phyloP scores from a whole-genome alignment of 2,329 filamentous ascomycete species.

The Bipolaris cookei region DNA sequence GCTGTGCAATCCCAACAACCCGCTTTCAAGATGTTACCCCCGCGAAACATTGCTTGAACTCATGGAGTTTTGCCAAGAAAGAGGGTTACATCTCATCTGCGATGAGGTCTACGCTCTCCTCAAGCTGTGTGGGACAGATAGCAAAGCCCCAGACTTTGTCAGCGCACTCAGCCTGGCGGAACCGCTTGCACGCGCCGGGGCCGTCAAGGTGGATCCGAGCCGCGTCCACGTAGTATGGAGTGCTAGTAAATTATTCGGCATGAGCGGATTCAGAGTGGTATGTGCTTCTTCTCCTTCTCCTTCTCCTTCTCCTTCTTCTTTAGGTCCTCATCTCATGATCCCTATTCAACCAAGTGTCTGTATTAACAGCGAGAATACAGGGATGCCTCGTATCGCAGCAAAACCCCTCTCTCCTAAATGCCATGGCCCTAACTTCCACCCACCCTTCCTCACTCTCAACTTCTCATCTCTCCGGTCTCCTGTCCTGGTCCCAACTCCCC shows the following conservation, averaged over 20 bases:
- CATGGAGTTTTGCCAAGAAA: constrained; percentile 44
- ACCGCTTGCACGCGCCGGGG: constrained; percentile 34
- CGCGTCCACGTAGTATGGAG: constrained; percentile 43
- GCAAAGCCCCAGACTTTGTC: constrained; percentile 27
- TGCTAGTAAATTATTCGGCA: constrained; percentile 40
- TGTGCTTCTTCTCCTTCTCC: constrained; percentile 15
- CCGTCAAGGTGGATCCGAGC: constrained; percentile 42
- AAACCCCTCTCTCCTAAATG: constrained; percentile 31
- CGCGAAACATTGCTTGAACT: constrained; percentile 35
- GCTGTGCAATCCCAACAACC: constrained; percentile 40
- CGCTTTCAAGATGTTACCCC: constrained; percentile 35
- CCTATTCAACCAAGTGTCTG: background rate
- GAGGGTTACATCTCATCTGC: constrained; percentile 37
- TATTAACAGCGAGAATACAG: constrained; percentile 15
- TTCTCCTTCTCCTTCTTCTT: no score
- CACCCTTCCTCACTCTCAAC: constrained; percentile 31
- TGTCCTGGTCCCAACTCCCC: constrained; percentile 36
- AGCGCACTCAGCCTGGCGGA: constrained; percentile 38
- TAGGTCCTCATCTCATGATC: background rate
- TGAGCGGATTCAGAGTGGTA: constrained; percentile 38
- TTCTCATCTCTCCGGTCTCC: constrained; percentile 30
- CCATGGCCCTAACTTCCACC: constrained; percentile 26
- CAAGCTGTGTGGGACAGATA: constrained; percentile 13
- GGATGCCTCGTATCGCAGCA: constrained; percentile 43
- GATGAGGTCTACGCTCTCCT: constrained; percentile 38